A percentile compares a stretch with the other conserved stretches of the same genome.
Conservation (phyloP, 164 flowering plant species). For the Protea cynaroides region DNA sequence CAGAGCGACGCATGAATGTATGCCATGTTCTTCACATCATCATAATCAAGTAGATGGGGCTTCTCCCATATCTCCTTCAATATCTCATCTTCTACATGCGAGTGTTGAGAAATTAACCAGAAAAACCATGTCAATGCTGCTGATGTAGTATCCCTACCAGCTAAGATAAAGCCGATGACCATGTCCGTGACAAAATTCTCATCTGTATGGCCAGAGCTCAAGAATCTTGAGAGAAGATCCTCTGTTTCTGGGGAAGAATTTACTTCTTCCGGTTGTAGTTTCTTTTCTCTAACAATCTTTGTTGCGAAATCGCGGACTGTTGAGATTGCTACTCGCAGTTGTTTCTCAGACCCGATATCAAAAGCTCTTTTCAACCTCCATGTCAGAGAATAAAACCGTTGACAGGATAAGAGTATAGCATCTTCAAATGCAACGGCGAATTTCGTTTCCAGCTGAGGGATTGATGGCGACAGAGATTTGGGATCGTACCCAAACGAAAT, state of each 20-base stretch:
- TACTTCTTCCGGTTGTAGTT: neutral
- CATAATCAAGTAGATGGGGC: constrained; percentile 14
- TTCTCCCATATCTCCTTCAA: constrained; percentile 22
- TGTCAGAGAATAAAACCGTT: too few species aligned
- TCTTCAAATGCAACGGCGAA: constrained; percentile 24
- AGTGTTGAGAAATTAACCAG: constrained; percentile 28
- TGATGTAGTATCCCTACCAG: constrained; percentile 49
- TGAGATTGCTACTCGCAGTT: constrained; percentile 8
- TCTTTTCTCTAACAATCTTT: constrained; percentile 10
- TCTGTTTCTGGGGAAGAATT: constrained; percentile 4
- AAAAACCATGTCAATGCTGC: constrained; percentile 47
- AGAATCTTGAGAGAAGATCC: constrained; percentile 11
- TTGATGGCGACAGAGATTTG: constrained; percentile 24
- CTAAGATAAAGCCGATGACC: constrained; percentile 38
- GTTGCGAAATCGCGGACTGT: constrained; percentile 14
- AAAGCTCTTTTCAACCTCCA: constrained; percentile 25
- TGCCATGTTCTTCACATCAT: constrained; percentile 30
- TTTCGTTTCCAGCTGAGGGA: constrained; percentile 13
- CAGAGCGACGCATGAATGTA: constrained; percentile 30
- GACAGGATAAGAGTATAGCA: constrained; percentile 6
- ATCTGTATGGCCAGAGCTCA: constrained; percentile 9
- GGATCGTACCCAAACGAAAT: constrained; percentile 57
- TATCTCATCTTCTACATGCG: constrained; percentile 25
- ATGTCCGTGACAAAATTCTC: constrained; percentile 21
- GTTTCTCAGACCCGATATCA: constrained; percentile 31